Evolutionary conservation across 2,329 filamentous ascomycete genomes (phyloP).

Genomic region (Claviceps africana): DNA sequence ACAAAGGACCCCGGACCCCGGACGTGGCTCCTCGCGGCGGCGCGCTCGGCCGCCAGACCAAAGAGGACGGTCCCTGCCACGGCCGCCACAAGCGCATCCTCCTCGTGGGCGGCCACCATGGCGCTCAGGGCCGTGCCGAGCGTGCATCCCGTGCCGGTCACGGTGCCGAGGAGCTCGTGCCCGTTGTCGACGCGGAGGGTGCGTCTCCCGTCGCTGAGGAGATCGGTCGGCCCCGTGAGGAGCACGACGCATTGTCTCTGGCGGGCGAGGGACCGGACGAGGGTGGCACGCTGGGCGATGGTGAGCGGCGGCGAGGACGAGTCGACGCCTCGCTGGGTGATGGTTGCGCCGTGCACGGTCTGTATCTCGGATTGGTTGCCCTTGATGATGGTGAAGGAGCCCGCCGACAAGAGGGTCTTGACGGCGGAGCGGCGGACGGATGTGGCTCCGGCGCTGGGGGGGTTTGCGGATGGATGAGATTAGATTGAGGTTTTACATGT

Average conservation of each 20-base stretch:
- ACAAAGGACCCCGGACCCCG: constrained; percentile 77
- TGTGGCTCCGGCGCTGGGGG: constrained; percentile 58
- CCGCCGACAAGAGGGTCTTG: constrained; percentile 53
- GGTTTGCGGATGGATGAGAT: too few relatives aligned
- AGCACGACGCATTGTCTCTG: constrained; percentile 62
- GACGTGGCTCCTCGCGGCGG: constrained; percentile 51
- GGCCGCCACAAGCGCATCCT: constrained; percentile 57
- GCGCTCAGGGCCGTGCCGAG: constrained; percentile 71
- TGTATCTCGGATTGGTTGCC: constrained; percentile 84
- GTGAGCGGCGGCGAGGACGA: constrained; percentile 49
- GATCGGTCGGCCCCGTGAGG: constrained; percentile 68
- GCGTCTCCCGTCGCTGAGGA: constrained; percentile 58
- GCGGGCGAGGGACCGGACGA: constrained; percentile 53
- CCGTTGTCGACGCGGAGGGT: constrained; percentile 64
- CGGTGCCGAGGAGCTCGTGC: constrained; percentile 51
- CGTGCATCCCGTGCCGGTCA: constrained; percentile 75
- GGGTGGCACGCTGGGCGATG: constrained; percentile 35
- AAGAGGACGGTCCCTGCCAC: constrained; percentile 64
- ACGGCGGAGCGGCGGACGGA: constrained; percentile 57
- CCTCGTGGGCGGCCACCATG: constrained; percentile 48
- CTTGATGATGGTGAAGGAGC: constrained; percentile 80
- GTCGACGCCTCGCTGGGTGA: constrained; percentile 68
- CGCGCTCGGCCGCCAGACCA: constrained; percentile 57
- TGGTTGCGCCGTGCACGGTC: constrained; percentile 47
- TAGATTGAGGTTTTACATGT: not conserved